Conservation (phyloP, 495 filamentous ascomycete genomes). For the Lophiostoma macrostomum region DNA sequence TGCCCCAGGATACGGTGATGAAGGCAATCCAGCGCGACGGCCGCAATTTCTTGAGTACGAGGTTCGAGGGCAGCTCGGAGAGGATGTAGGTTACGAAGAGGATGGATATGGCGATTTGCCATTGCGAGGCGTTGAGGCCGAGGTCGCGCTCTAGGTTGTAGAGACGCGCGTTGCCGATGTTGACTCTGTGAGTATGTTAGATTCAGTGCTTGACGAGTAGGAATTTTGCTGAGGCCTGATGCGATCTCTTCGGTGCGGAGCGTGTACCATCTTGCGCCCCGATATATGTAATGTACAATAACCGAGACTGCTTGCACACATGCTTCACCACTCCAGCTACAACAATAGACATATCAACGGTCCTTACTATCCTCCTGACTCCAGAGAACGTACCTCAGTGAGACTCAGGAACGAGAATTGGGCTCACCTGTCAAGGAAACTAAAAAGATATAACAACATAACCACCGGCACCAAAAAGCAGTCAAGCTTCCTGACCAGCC, state of each 20-base stretch:
- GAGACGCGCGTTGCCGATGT: constrained; percentile 73
- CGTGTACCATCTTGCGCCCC: too few relatives aligned
- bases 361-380: too few relatives aligned
- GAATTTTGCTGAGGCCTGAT: neutral
- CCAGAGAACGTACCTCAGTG: too few relatives aligned
- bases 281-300: neutral
- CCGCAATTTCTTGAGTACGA: constrained; percentile 60
- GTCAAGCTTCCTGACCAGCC: constrained; percentile 55
- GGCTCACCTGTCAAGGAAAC: constrained; percentile 60
- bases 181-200: constrained; percentile 49
- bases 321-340: neutral
- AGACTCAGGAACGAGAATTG: too few relatives aligned
- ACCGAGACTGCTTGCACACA: too few relatives aligned
- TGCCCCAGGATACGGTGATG: constrained; percentile 64
- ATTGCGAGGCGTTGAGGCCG: constrained; percentile 58
- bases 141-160: constrained; percentile 69
- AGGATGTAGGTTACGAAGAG: constrained; percentile 65
- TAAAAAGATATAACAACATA: constrained; percentile 60
- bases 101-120: constrained; percentile 66
- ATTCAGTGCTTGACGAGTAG: constrained; percentile 3
- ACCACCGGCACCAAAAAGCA: constrained; percentile 59
- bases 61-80: constrained; percentile 63
- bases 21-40: constrained; percentile 67
- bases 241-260: constrained; percentile 8
- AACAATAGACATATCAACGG: neutral